Conservation (phyloP, 2,329 filamentous ascomycete species). For the Cephalotrichum gorgonifer region DNA sequence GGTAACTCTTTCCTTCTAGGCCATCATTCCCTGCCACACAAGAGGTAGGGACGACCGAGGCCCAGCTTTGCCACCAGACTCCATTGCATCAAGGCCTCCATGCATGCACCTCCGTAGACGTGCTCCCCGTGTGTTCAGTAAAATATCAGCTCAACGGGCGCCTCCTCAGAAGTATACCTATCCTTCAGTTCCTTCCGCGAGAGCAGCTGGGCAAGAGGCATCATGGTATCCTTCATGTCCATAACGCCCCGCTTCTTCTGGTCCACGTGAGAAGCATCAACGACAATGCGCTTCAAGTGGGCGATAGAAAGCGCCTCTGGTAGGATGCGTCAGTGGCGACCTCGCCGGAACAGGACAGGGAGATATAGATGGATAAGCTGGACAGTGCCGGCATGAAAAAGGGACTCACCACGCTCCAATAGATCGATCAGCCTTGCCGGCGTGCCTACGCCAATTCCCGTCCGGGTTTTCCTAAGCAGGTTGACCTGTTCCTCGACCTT, state of each 20-base stretch:
- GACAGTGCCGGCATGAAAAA: background rate
- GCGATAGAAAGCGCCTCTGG: constrained; percentile 57
- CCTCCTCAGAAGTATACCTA: constrained; percentile 51
- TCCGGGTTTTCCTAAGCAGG: constrained; percentile 58
- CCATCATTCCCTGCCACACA: background rate
- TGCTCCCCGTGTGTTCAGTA: constrained; percentile 31
- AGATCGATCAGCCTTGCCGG: constrained; percentile 74
- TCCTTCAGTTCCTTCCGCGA: constrained; percentile 60
- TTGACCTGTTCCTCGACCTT: constrained; percentile 80
- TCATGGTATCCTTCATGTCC: constrained; percentile 89
- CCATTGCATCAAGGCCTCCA: too few relatives aligned
- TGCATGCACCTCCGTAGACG: background rate
- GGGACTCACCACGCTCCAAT: constrained; percentile 60
- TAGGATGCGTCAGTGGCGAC: background rate
- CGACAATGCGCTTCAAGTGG: constrained; percentile 66
- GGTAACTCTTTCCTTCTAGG: background rate
- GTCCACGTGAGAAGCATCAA: constrained; percentile 90
- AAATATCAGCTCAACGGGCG: constrained; percentile 52
- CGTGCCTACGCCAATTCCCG: constrained; percentile 84
- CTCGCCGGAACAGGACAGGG: too few relatives aligned
- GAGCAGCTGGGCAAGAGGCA: constrained; percentile 68
- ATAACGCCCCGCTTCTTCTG: constrained; percentile 88
- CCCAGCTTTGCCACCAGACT: too few relatives aligned
- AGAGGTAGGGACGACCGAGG: background rate
- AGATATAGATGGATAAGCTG: too few relatives aligned